phyloP scores from a whole-genome alignment of 73 alveolate genomes.

The Blepharisma stoltei region DNA sequence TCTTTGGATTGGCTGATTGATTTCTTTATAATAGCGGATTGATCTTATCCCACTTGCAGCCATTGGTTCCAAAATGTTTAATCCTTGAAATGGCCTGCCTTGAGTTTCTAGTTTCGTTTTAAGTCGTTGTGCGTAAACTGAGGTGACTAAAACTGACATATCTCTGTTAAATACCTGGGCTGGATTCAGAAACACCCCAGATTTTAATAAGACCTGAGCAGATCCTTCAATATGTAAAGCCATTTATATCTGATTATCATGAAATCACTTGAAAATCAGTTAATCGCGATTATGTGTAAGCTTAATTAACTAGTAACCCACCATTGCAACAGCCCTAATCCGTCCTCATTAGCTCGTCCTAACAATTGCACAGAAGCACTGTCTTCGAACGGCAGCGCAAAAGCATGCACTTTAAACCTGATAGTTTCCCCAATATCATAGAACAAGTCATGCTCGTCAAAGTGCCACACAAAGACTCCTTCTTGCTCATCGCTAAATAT shows the following conservation, averaged over 20 bases:
- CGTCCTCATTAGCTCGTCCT: conserved; percentile 21
- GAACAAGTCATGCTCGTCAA: conserved; percentile 1
- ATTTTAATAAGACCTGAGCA: conserved; percentile 28
- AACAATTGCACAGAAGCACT: not conserved
- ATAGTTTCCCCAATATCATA: conserved; percentile 16
- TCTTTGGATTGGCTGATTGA: conserved; percentile 51
- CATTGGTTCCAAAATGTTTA: conserved; percentile 79
- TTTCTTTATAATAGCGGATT: conserved; percentile 79
- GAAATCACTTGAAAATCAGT: too few relatives aligned
- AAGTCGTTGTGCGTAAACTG: conserved; percentile 49
- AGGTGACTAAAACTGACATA: conserved; percentile 70
- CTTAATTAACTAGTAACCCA: not conserved
- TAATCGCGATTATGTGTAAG: too few relatives aligned
- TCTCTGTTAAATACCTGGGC: conserved; percentile 91
- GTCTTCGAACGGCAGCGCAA: not conserved
- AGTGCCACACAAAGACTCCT: conserved; percentile 30
- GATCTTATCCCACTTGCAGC: conserved; percentile 93
- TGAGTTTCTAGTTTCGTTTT: conserved; percentile 52
- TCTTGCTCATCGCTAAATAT: not conserved
- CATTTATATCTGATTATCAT: not conserved
- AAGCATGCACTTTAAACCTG: conserved; percentile 13
- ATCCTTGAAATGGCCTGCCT: conserved; percentile 51
- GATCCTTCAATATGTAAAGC: conserved; percentile 22
- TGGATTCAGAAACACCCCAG: conserved; percentile 80
- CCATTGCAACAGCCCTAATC: conserved; percentile 5